Conservation (phyloP, 179 eudicot species). For the Beta macrorhiza region DNA sequence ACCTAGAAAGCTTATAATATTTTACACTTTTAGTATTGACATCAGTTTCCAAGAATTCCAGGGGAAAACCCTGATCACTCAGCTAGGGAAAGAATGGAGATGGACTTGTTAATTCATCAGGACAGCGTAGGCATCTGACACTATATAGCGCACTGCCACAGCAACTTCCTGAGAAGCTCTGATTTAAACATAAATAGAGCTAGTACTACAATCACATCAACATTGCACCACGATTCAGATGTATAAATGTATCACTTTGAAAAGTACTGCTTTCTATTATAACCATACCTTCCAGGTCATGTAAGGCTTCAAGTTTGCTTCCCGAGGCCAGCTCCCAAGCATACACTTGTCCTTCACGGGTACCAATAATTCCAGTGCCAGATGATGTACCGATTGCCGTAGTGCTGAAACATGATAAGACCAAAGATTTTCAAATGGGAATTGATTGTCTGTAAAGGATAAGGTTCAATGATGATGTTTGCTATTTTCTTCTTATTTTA, state of each 20-base stretch:
- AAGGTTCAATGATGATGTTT: not conserved
- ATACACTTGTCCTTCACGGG: slow-evolving; percentile 60
- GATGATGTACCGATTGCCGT: slow-evolving; percentile 56
- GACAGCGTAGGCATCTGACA: not conserved
- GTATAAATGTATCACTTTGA: not conserved
- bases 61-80: not conserved
- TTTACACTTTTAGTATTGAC: not conserved
- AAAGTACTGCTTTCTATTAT: not conserved
- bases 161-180: not conserved
- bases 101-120: not conserved
- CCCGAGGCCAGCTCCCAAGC: slow-evolving; percentile 83
- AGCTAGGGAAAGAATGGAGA: not conserved
- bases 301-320: slow-evolving; percentile 45
- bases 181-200: not conserved
- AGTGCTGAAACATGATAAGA: slow-evolving; percentile 46
- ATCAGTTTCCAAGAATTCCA: not conserved
- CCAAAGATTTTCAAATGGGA: slow-evolving; percentile 4
- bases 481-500: not conserved
- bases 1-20: not conserved
- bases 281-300: slow-evolving; percentile 58
- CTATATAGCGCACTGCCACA: not conserved
- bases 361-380: slow-evolving; percentile 81
- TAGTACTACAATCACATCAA: not conserved
- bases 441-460: not conserved
- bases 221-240: slow-evolving; percentile 5